A percentile compares a stretch with the other conserved stretches of the same genome.
Evolutionary conservation across 139 green algal species (phyloP).

Genomic region (Chlamydomonas schloesseri): DNA sequence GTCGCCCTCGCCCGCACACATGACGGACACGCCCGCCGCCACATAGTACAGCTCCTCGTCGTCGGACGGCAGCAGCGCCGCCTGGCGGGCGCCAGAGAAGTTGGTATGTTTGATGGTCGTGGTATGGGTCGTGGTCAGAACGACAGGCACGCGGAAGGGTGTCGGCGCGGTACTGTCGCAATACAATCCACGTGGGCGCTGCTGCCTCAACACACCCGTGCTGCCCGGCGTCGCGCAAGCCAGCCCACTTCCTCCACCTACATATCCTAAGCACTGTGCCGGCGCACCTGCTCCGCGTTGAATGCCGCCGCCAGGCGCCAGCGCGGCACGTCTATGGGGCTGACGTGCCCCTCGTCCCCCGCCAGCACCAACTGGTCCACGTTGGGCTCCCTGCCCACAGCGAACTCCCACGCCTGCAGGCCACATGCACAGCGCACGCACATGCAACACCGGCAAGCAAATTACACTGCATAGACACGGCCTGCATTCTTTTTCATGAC

Average conservation of each 20-base stretch:
- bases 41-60: conserved; percentile 36
- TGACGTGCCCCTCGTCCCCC: conserved; percentile 17
- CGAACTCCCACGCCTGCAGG: conserved; percentile 8
- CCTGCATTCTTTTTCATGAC: too few species aligned
- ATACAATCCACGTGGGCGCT: too few species aligned
- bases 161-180: too few species aligned
- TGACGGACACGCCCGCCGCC: conserved; percentile 17
- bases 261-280: too few species aligned
- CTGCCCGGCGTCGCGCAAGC: too few species aligned
- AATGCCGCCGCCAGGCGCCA: conserved; percentile 15
- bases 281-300: too few species aligned
- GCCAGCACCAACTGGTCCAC: conserved; percentile 25
- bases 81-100: not conserved
- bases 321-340: conserved; percentile 9
- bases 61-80: conserved; percentile 5
- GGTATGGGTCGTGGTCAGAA: too few species aligned
- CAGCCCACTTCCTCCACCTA: too few species aligned
- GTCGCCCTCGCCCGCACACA: conserved; percentile 6
- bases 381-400: conserved; percentile 6
- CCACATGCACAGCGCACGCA: not conserved
- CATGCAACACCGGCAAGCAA: not conserved
- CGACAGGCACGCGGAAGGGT: too few species aligned
- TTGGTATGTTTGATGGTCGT: too few species aligned
- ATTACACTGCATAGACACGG: too few species aligned
- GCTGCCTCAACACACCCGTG: too few species aligned